Evolutionary conservation across 2,329 filamentous ascomycete species (phyloP).

Genomic region (Aschersonia sp.): DNA sequence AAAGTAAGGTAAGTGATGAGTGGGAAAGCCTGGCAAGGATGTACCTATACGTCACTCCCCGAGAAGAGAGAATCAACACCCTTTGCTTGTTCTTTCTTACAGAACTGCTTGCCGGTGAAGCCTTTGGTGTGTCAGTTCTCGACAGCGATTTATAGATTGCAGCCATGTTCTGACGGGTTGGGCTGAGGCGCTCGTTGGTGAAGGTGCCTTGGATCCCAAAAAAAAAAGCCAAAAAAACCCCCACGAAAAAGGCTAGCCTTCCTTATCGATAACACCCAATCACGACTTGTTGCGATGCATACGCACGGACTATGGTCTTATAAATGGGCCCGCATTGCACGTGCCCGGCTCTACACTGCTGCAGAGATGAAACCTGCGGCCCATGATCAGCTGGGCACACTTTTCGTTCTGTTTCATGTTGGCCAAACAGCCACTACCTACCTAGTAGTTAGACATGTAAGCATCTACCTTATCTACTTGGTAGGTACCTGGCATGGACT

Average conservation of each 20-base stretch:
- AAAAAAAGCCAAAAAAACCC: no score
- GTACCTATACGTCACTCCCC: slow-evolving; percentile 80
- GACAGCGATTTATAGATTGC: slow-evolving; percentile 63
- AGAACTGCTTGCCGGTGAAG: slow-evolving; percentile 32
- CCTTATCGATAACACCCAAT: neutral
- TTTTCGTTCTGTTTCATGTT: no score
- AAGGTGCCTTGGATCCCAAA: no score
- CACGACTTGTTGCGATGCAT: neutral
- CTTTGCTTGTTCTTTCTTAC: slow-evolving; percentile 54
- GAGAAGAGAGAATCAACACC: slow-evolving; percentile 79
- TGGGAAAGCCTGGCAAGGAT: slow-evolving; percentile 6
- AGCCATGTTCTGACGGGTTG: slow-evolving; percentile 30
- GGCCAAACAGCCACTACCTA: no score
- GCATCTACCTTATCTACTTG: no score
- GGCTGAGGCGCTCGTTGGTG: neutral
- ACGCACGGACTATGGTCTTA: neutral
- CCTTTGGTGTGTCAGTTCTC: slow-evolving; percentile 37
- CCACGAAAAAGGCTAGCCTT: neutral
- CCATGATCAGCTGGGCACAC: no score
- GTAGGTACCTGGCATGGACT: no score
- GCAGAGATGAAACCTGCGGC: no score
- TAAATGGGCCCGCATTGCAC: neutral
- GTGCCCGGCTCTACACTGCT: neutral
- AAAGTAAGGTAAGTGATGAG: neutral
- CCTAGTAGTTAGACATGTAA: no score